Conservation (phyloP, 768 basidiomycete genomes). For the Trametopsis cervina region DNA sequence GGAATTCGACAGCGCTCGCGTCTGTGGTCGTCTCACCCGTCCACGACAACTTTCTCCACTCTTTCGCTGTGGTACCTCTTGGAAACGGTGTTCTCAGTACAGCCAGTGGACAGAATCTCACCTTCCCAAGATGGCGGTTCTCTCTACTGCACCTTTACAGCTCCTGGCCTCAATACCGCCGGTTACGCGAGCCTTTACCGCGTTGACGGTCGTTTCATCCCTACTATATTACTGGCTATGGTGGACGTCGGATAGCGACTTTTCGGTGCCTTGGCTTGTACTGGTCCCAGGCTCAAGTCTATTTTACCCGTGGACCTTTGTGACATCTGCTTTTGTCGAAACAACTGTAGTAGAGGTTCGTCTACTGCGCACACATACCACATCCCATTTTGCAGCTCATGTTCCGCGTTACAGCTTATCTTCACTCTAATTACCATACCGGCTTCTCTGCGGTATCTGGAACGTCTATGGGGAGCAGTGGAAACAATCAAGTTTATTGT, state of each 20-base stretch:
- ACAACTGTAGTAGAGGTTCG: conserved; percentile 76
- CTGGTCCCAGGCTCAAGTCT: conserved; percentile 76
- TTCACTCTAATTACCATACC: conserved; percentile 73
- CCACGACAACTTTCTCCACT: not conserved
- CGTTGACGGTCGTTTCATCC: conserved; percentile 50
- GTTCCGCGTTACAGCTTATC: conserved; percentile 50
- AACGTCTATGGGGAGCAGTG: conserved; percentile 87
- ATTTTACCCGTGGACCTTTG: conserved; percentile 89
- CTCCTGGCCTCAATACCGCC: conserved; percentile 69
- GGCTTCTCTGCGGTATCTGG: conserved; percentile 82
- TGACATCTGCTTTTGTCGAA: conserved; percentile 88
- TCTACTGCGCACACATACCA: conserved; percentile 8
- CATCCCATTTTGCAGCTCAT: not conserved
- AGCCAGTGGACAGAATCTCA: not conserved
- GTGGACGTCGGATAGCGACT: conserved; percentile 39
- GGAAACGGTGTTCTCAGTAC: not conserved
- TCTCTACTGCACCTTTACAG: conserved; percentile 59
- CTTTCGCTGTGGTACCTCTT: not conserved
- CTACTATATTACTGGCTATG: conserved; percentile 58
- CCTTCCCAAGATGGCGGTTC: conserved; percentile 54
- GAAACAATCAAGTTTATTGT: conserved; percentile 84
- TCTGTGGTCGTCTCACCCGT: not conserved
- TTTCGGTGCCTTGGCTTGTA: conserved; percentile 59
- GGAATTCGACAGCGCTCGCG: not conserved
- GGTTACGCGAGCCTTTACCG: conserved; percentile 68